Conservation (phyloP, 2,329 filamentous ascomycete genomes). For the Cladorrhinum sp. region DNA sequence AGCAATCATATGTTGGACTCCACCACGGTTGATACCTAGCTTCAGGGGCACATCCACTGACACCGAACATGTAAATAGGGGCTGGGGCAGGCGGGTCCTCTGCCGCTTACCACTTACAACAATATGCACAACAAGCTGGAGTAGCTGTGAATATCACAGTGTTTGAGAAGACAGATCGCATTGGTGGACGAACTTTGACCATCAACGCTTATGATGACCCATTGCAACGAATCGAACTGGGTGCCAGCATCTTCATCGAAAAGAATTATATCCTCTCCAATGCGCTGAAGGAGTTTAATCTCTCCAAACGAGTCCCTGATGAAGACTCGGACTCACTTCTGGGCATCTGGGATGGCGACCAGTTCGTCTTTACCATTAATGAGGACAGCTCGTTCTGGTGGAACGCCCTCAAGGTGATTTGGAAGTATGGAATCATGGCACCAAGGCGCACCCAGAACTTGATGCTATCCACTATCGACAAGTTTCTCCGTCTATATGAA, state of each 20-base stretch:
- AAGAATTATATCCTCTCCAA: slow-evolving; percentile 79
- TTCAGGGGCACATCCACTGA: background rate
- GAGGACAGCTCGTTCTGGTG: slow-evolving; percentile 67
- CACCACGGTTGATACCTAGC: background rate
- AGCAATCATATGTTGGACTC: background rate
- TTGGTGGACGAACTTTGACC: slow-evolving; percentile 86
- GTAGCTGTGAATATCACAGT: slow-evolving; percentile 75
- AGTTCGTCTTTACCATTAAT: slow-evolving; percentile 66
- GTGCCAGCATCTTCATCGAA: slow-evolving; percentile 86
- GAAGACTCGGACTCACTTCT: slow-evolving; percentile 54
- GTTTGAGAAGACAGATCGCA: slow-evolving; percentile 72
- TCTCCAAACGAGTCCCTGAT: slow-evolving; percentile 51
- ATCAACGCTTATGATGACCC: slow-evolving; percentile 71
- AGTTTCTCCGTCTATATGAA: slow-evolving; percentile 78
- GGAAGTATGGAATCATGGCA: slow-evolving; percentile 73
- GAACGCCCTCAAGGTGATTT: slow-evolving; percentile 74
- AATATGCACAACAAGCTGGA: slow-evolving; percentile 62
- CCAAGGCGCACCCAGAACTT: slow-evolving; percentile 71
- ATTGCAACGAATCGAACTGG: slow-evolving; percentile 72
- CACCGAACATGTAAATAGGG: slow-evolving; percentile 49
- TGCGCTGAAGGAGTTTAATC: slow-evolving; percentile 67
- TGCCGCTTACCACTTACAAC: slow-evolving; percentile 75
- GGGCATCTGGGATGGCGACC: slow-evolving; percentile 79
- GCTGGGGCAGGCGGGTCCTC: slow-evolving; percentile 88
- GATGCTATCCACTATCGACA: slow-evolving; percentile 66